Evolutionary conservation across 2,329 filamentous ascomycete species (phyloP), one percentile per base, ranked within the genome.

Genomic region (Ascosphaera apis): DNA sequence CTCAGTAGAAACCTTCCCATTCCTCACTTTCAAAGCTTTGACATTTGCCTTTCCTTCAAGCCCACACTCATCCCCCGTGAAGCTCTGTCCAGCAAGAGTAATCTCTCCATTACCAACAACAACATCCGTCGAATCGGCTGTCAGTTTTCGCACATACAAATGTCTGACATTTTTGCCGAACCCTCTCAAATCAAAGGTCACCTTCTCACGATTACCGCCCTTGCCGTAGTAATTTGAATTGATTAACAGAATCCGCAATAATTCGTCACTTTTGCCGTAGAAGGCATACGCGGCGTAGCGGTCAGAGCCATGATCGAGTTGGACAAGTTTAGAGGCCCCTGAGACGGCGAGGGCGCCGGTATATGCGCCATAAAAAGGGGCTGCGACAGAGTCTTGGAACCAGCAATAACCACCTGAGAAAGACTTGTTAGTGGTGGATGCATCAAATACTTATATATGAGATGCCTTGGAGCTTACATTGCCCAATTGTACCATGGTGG

Each of bases 401-500:
- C n/a, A n/a, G n/a, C n/a, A n/a, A n/a, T n/a, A n/a, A n/a, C n/a
- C n/a, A n/a, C n/a, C n/a, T n/a, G n/a, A n/a, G n/a, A n/a, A n/a
- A n/a, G n/a, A n/a, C n/a, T n/a, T n/a, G n/a, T n/a, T n/a, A n/a
- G n/a, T n/a, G n/a, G n/a, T n/a, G n/a, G n/a, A n/a, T n/a, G n/a
- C n/a, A n/a, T n/a, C n/a, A n/a, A n/a, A n/a, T n/a, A n/a, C n/a
- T n/a, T n/a, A n/a, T n/a, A 18, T 13, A 12, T 12, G 9, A 16
- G n/a, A 11, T 12, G 0, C n/a, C 6, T 9, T 1, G 5, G 1
- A n/a, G 4, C 46, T 52, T 48, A 49, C 63, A 66, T 44, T 64
- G 62, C 3, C 62, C 63, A 6, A 67, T 56, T 0, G 65, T 67
- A 11, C 63, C 52, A 33, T 53, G 51, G 43, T 67, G 65, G 52